phyloP scores from a whole-genome alignment of 2,329 filamentous ascomycete species.

The Nemania abortiva region DNA sequence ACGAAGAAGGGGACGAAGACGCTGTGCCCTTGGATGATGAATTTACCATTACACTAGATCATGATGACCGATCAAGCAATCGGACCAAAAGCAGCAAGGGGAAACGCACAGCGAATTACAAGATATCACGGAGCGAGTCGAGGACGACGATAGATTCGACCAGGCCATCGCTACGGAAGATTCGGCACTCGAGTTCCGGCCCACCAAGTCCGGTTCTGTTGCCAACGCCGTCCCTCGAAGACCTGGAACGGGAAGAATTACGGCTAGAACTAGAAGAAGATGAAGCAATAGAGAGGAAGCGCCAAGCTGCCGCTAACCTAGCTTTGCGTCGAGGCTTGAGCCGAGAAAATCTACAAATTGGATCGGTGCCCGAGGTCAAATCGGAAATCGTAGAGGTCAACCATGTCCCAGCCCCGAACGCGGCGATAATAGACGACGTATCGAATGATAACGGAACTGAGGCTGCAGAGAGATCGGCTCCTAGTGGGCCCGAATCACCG shows the following conservation, averaged over 20 bases:
- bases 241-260: conserved; percentile 67
- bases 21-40: conserved; percentile 94
- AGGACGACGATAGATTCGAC: conserved; percentile 67
- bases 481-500: conserved; percentile 29
- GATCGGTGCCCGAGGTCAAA: conserved; percentile 51
- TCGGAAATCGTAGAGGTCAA: conserved; percentile 49
- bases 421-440: conserved; percentile 45
- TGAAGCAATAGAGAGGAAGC: conserved; percentile 64
- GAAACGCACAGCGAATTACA: conserved; percentile 60
- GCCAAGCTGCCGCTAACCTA: conserved; percentile 64
- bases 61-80: conserved; percentile 79
- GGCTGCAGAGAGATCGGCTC: conserved; percentile 22
- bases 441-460: conserved; percentile 40
- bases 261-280: conserved; percentile 65
- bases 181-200: conserved; percentile 46
- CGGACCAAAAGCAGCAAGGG: conserved; percentile 72
- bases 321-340: conserved; percentile 64
- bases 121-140: conserved; percentile 66
- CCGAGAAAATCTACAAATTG: conserved; percentile 53
- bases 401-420: conserved; percentile 47
- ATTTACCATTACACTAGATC: conserved; percentile 84
- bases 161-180: conserved; percentile 45
- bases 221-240: conserved; percentile 61
- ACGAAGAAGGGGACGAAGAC: conserved; percentile 87
- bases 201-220: conserved; percentile 55